These are phyloP conservation scores for Ceratonia siliqua DNA, from an alignment of 306 rosid genomes.

Conservation along the genomic window DNA sequence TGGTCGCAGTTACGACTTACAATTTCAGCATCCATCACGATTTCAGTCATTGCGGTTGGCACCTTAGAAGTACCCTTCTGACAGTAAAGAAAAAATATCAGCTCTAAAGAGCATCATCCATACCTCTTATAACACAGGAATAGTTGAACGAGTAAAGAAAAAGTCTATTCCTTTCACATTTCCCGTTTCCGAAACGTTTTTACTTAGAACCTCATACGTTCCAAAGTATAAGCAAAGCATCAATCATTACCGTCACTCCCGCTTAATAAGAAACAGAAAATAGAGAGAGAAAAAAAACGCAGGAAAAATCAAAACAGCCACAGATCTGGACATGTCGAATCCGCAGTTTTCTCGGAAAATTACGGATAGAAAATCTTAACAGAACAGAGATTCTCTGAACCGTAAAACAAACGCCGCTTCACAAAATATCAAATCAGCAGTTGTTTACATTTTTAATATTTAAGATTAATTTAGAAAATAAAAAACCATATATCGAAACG, in stretches of 20 bases:
- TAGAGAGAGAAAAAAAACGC: neutral
- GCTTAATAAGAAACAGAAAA: constrained; percentile 5
- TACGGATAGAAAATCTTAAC: neutral
- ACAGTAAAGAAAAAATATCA: constrained; percentile 27
- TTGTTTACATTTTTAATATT: neutral
- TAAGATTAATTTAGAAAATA: neutral
- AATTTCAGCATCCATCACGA: constrained; percentile 33
- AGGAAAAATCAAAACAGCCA: neutral
- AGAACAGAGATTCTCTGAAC: constrained; percentile 14
- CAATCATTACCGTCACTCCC: neutral
- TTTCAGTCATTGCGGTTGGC: constrained; percentile 35
- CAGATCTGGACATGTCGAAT: constrained; percentile 42
- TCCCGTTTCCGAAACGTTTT: constrained; percentile 14
- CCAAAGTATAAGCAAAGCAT: neutral
- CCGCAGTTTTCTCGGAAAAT: neutral
- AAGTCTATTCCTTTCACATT: neutral
- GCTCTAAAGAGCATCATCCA: constrained; percentile 29
- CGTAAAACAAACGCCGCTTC: neutral
- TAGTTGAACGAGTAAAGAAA: neutral
- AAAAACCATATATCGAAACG: neutral
- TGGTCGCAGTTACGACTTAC: constrained; percentile 28
- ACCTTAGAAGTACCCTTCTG: constrained; percentile 7
- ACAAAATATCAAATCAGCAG: neutral
- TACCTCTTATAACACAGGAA: neutral
- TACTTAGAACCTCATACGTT: neutral